A percentile compares a stretch with the other conserved stretches of the same genome.
These are phyloP conservation scores for Starmerella bombicola DNA, from an alignment of 805 yeast species.

Conservation along the genomic window DNA sequence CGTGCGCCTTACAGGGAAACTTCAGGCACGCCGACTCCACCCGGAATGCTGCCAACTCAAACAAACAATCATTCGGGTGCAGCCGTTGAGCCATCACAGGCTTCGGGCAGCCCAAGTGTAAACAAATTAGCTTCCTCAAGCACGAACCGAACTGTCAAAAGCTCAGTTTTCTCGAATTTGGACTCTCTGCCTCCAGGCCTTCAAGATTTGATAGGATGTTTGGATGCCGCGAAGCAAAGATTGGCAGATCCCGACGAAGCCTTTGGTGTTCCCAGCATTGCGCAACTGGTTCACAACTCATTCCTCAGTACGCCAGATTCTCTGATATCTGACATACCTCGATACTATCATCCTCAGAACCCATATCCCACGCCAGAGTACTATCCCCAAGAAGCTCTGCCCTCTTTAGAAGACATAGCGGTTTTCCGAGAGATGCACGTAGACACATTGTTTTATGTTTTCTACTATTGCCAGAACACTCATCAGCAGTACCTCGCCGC, in stretches of 20 bases:
- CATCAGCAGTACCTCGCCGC: slow-evolving; percentile 70
- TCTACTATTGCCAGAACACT: slow-evolving; percentile 70
- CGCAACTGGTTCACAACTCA: slow-evolving; percentile 59
- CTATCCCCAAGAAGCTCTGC: slow-evolving; percentile 72
- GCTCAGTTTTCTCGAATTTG: neutral
- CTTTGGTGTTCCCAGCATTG: slow-evolving; percentile 29
- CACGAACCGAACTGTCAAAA: neutral
- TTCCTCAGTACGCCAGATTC: slow-evolving; percentile 87
- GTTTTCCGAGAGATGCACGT: slow-evolving; percentile 61
- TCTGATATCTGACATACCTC: slow-evolving; percentile 74
- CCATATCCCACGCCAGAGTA: slow-evolving; percentile 84
- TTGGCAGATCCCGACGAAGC: slow-evolving; percentile 40
- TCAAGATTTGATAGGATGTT: slow-evolving; percentile 30
- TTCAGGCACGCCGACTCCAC: slow-evolving; percentile 24
- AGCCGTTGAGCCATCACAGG: neutral
- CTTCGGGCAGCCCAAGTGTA: neutral
- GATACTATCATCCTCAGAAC: slow-evolving; percentile 58
- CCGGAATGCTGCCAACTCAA: neutral
- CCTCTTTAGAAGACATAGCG: slow-evolving; percentile 41
- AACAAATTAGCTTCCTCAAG: neutral
- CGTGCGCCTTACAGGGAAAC: neutral
- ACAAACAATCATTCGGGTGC: neutral
- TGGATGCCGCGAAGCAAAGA: slow-evolving; percentile 35
- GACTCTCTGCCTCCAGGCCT: slow-evolving; percentile 31
- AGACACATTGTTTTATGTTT: slow-evolving; percentile 83